Evolutionary conservation across 2,329 filamentous ascomycete genomes (phyloP), one percentile per base, ranked within the genome.

Genomic region (Ramularia endophylla): DNA sequence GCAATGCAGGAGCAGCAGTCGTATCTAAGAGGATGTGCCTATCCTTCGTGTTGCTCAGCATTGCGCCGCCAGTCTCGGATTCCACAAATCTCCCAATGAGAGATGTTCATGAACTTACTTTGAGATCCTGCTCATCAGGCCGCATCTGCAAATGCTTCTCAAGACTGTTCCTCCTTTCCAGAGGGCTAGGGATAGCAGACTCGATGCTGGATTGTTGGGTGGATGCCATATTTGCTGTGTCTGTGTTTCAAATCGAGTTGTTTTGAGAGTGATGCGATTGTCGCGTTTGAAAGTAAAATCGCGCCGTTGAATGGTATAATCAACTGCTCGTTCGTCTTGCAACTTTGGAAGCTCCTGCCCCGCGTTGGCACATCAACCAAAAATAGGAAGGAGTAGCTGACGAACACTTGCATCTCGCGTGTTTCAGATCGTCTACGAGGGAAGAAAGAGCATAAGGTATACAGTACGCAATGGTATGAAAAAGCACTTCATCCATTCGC

Each of bases 1-100:
- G 81, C 27, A 85, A 69, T 18, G 79, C 71, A 74, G 81, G 81
- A 32, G 81, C 81, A 51, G 78, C 77, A 54, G 71, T 80, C 2
- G 78, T 83, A 55, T 83, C 76, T 4, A 83, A 70, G 38, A 85
- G 63, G 48, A 85, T 85, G 57, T 85, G 77, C 47, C 78, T 68
- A 22, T 36, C 30, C 32, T 19, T 11, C 22, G 22, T 11, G 11
- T 6, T 11, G 6, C 11, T 6, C 22, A 25, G 22, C 22, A 25
- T 25, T 25, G 11, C n/a, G 22, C 22, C 22, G 6, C 11, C 22
- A 25, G 6, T 25, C 22, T 25, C 22, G 6, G 6, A 25, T 6
- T 11, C 6, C 6, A 6, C 22, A 25, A 6, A 6, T 25, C 22
- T 25, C 22, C 22, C 22, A 25, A 25, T 11, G 22, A 25, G 11